Conservation (phyloP, 1,139 yeast species). For the Blastobotrys proliferans region DNA sequence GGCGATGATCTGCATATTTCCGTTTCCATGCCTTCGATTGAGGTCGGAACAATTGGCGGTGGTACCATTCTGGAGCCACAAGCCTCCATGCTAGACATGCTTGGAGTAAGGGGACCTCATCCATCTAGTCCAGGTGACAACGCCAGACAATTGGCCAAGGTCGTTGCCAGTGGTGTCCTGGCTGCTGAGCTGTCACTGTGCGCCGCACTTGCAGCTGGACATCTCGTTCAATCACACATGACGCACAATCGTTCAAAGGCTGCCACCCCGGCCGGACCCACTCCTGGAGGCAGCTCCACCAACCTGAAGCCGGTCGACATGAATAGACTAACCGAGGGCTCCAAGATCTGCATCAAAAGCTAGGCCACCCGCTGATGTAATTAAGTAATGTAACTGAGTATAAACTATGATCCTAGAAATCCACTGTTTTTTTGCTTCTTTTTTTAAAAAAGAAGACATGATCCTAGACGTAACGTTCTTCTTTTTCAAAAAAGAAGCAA, state of each 20-base stretch:
- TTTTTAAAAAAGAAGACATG: no score
- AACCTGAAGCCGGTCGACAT: slow-evolving; percentile 39
- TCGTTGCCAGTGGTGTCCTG: slow-evolving; percentile 90
- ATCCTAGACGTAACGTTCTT: no score
- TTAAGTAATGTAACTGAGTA: no score
- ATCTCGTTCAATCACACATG: slow-evolving; percentile 97
- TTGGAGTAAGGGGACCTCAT: slow-evolving; percentile 96
- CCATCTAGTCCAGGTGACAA: slow-evolving; percentile 91
- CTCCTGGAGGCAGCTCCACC: slow-evolving; percentile 3
- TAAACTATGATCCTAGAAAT: no score
- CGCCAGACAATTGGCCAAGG: slow-evolving; percentile 90
- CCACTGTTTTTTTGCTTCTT: no score
- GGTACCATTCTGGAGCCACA: slow-evolving; percentile 98
- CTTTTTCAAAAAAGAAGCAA: no score
- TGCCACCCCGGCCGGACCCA: slow-evolving; percentile 36
- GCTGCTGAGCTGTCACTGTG: slow-evolving; percentile 95
- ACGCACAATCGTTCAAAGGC: slow-evolving; percentile 79
- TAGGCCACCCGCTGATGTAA: no score
- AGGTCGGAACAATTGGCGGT: slow-evolving; percentile 99
- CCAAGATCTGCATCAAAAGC: slow-evolving; percentile 61
- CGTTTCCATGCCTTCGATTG: slow-evolving; percentile 98
- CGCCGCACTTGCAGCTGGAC: slow-evolving; percentile 97
- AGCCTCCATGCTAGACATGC: slow-evolving; percentile 88
- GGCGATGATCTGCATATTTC: slow-evolving; percentile 73
- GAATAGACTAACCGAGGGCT: slow-evolving; percentile 60